A percentile compares a stretch with the other conserved stretches of the same genome.
These are phyloP conservation scores for Bolboschoenus planiculmis DNA, from an alignment of 176 grass and related monocot species.

Conservation along the genomic window DNA sequence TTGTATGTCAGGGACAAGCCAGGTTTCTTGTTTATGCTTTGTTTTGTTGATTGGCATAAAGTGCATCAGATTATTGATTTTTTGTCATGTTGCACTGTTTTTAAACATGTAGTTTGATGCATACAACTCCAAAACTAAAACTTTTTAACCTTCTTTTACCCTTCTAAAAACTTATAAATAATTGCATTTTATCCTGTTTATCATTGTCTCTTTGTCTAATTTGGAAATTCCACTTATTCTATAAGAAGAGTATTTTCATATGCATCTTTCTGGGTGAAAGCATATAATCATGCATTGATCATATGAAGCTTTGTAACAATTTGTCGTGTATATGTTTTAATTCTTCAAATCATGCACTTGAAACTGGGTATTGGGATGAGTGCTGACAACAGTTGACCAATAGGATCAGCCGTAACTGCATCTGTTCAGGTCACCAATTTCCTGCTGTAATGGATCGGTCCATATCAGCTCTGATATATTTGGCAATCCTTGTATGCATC, in stretches of 20 bases:
- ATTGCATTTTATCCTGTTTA: background rate
- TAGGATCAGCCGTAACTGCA: background rate
- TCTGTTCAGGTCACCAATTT: background rate
- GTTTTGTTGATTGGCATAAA: background rate
- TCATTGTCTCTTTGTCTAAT: background rate
- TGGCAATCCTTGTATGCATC: background rate
- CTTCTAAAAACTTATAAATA: background rate
- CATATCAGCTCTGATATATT: background rate
- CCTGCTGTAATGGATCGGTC: background rate
- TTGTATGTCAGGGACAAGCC: background rate
- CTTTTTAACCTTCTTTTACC: too few species aligned
- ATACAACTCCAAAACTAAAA: background rate
- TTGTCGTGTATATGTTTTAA: background rate
- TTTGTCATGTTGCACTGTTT: too few species aligned
- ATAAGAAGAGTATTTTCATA: background rate
- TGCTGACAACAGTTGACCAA: too few species aligned
- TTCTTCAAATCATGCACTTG: background rate
- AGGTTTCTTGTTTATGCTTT: background rate
- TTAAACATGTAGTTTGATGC: background rate
- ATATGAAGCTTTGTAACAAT: background rate
- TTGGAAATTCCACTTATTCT: background rate
- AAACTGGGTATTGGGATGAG: background rate
- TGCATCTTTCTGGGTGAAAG: background rate
- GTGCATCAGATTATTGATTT: too few species aligned
- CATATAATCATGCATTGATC: constrained; percentile 11